These are phyloP conservation scores for Phialophora chinensis DNA, from an alignment of 2,329 filamentous ascomycete genomes.

Conservation along the genomic window DNA sequence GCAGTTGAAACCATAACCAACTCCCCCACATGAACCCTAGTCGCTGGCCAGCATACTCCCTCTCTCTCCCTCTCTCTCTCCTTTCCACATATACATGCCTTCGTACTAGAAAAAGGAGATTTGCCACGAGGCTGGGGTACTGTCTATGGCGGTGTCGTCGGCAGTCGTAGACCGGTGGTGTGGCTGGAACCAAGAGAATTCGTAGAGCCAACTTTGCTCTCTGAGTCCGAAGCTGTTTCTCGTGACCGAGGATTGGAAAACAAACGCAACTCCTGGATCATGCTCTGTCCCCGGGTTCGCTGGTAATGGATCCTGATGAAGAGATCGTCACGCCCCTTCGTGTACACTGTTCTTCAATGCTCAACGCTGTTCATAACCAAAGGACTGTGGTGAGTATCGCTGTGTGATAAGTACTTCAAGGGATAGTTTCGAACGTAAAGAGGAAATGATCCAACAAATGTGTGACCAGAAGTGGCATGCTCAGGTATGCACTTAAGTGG, in stretches of 20 bases:
- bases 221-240: slow-evolving; percentile 26
- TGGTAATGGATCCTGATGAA: slow-evolving; percentile 20
- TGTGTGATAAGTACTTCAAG: slow-evolving; percentile 19
- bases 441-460: neutral
- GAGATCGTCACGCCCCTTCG: slow-evolving; percentile 17
- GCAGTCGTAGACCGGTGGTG: slow-evolving; percentile 25
- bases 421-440: slow-evolving; percentile 23
- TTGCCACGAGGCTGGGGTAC: slow-evolving; percentile 34
- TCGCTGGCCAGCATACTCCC: slow-evolving; percentile 23
- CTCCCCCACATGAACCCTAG: slow-evolving; percentile 8
- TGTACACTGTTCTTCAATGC: slow-evolving; percentile 19
- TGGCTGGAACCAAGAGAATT: slow-evolving; percentile 30
- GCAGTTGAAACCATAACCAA: slow-evolving; percentile 18
- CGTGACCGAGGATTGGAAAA: slow-evolving; percentile 19
- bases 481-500: slow-evolving; percentile 40
- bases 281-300: slow-evolving; percentile 26
- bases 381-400: slow-evolving; percentile 27
- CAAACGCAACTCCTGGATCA: slow-evolving; percentile 29
- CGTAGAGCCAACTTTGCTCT: slow-evolving; percentile 30
- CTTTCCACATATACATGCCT: slow-evolving; percentile 27
- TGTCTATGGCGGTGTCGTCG: slow-evolving; percentile 33
- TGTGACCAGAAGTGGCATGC: neutral
- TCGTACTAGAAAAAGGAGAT: slow-evolving; percentile 33
- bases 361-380: slow-evolving; percentile 28
- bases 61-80: slow-evolving; percentile 10